phyloP scores from a whole-genome alignment of 2,329 filamentous ascomycete genomes.

The Nemania abortiva region DNA sequence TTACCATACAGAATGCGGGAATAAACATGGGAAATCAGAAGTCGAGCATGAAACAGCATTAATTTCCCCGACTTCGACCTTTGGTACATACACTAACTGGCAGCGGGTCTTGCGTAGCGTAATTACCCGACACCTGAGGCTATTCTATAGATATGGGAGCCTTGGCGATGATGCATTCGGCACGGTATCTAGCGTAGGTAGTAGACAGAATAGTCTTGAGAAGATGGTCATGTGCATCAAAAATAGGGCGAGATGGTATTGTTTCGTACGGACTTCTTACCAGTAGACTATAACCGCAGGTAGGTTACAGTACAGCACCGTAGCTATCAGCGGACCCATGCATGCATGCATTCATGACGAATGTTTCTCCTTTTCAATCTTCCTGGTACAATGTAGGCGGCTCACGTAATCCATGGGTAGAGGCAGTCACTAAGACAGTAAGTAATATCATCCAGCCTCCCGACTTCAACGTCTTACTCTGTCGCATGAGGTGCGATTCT shows the following conservation, averaged over 20 bases:
- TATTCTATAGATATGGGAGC: background rate
- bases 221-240: background rate
- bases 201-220: no score
- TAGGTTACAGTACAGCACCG: background rate
- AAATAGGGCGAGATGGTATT: background rate
- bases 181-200: no score
- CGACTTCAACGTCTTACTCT: background rate
- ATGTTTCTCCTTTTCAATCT: background rate
- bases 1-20: background rate
- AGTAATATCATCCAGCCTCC: background rate
- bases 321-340: slow-evolving; percentile 10
- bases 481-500: background rate
- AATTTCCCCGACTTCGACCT: slow-evolving; percentile 5
- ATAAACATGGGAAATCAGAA: slow-evolving; percentile 25
- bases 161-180: background rate
- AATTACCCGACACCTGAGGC: background rate
- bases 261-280: background rate
- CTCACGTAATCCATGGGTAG: background rate
- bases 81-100: background rate
- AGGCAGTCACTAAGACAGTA: background rate
- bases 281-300: background rate
- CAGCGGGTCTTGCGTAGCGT: slow-evolving; percentile 1
- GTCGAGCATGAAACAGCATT: slow-evolving; percentile 20
- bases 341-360: slow-evolving; percentile 24
- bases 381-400: no score